Conservation (phyloP, 352 stramenopile species). For the Globisporangium polare region DNA sequence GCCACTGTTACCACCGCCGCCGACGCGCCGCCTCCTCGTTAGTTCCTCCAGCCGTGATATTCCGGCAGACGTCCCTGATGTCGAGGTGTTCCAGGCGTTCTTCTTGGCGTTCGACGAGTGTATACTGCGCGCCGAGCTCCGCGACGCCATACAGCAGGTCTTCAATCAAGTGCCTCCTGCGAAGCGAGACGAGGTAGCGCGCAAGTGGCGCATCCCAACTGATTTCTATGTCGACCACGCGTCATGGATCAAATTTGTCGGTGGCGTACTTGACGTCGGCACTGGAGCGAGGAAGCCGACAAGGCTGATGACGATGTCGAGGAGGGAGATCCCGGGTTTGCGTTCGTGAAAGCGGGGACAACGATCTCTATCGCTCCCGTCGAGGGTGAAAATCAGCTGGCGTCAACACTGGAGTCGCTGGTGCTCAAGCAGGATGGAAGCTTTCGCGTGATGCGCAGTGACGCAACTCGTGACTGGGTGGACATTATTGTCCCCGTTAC, state of each 20-base stretch:
- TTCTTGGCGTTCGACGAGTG: conserved; percentile 1
- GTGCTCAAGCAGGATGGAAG: not conserved
- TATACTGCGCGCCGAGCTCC: not conserved
- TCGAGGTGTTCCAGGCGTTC: conserved; percentile 1
- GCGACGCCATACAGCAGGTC: not conserved
- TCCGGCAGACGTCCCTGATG: not conserved
- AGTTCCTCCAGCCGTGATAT: too few species aligned
- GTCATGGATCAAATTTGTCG: not conserved
- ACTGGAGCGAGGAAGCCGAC: not conserved
- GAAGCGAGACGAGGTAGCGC: not conserved
- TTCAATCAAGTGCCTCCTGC: not conserved
- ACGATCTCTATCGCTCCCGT: not conserved
- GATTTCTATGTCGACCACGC: not conserved
- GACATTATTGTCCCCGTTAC: not conserved
- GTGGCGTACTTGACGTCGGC: not conserved
- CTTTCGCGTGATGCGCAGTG: not conserved
- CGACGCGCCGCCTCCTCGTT: too few species aligned
- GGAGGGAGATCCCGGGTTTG: not conserved
- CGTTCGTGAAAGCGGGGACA: not conserved
- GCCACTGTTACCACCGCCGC: too few species aligned
- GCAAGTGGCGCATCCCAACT: not conserved
- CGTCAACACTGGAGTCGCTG: not conserved
- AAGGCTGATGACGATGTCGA: not conserved
- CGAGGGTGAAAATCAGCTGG: too few species aligned
- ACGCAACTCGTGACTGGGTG: not conserved